Percentiles rank a stretch among this genome's conserved stretches.
These are phyloP conservation scores for Pulveroboletus sp. DNA, from an alignment of 768 basidiomycete species.

Conservation along the genomic window DNA sequence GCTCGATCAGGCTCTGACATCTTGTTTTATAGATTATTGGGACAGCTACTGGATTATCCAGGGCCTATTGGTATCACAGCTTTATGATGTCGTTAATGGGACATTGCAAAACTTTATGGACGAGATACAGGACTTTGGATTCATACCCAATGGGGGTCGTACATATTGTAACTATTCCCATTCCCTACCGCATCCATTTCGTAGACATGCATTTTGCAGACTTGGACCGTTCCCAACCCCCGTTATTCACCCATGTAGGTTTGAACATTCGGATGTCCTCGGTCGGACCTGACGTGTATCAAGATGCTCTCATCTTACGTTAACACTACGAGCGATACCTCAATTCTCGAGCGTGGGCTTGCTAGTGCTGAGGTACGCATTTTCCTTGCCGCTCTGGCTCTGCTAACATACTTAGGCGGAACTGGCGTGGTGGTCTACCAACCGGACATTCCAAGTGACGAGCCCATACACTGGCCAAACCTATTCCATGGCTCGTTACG, in stretches of 20 bases:
- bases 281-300: not conserved
- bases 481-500: conserved; percentile 64
- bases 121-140: conserved; percentile 76
- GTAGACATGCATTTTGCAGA: conserved; percentile 38
- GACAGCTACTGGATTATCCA: conserved; percentile 85
- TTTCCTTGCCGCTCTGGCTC: not conserved
- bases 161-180: conserved; percentile 63
- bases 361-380: conserved; percentile 69
- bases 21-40: conserved; percentile 43
- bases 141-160: conserved; percentile 92
- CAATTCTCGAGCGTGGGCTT: conserved; percentile 76
- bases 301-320: conserved; percentile 92
- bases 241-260: conserved; percentile 74
- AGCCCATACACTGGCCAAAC: conserved; percentile 68
- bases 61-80: conserved; percentile 77
- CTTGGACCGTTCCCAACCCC: conserved; percentile 88
- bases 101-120: conserved; percentile 96
- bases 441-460: conserved; percentile 63
- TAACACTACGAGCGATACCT: conserved; percentile 58
- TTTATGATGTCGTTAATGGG: conserved; percentile 66
- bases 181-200: not conserved
- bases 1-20: not conserved
- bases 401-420: conserved; percentile 49
- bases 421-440: conserved; percentile 74
- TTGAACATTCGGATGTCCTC: not conserved